Evolutionary conservation across 176 grass and related monocot species (phyloP).

Genomic region (Musa schizocarpa): DNA sequence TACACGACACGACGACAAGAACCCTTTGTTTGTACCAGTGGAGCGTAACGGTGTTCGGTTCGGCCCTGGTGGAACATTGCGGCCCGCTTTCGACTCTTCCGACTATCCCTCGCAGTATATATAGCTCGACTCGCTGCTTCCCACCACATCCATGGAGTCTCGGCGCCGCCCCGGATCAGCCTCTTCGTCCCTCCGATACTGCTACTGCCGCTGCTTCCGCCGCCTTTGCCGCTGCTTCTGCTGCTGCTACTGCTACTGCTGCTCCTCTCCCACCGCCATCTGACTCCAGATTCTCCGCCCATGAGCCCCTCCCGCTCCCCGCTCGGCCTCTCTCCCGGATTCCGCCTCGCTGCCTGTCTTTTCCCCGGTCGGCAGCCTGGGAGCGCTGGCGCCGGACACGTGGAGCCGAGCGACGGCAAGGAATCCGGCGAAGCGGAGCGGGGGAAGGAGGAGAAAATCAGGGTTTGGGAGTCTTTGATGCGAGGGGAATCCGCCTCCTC

Average conservation of each 20-base stretch:
- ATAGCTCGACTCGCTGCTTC: no score
- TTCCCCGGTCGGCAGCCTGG: no score
- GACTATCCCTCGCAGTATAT: not conserved
- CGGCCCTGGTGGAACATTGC: no score
- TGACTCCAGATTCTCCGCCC: slow-evolving; percentile 17
- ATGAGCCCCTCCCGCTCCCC: not conserved
- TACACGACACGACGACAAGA: no score
- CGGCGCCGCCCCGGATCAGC: not conserved
- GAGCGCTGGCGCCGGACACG: not conserved
- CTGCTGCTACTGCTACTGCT: slow-evolving; percentile 13
- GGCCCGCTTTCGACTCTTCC: no score
- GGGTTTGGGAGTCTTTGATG: slow-evolving; percentile 53
- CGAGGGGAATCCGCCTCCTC: slow-evolving; percentile 32
- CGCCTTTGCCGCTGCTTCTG: not conserved
- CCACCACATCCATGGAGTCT: not conserved
- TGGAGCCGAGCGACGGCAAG: no score
- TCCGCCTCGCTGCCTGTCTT: no score
- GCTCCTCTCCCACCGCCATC: slow-evolving; percentile 11
- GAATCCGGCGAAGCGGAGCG: not conserved
- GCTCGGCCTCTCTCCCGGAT: no score
- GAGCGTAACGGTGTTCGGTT: no score
- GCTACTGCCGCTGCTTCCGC: not conserved
- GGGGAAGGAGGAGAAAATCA: slow-evolving; percentile 2
- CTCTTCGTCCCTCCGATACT: not conserved
- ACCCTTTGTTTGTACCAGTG: no score